Evolutionary conservation across 371 early-diverging fungal species (phyloP).

Genomic region (Mucor plumbeus): DNA sequence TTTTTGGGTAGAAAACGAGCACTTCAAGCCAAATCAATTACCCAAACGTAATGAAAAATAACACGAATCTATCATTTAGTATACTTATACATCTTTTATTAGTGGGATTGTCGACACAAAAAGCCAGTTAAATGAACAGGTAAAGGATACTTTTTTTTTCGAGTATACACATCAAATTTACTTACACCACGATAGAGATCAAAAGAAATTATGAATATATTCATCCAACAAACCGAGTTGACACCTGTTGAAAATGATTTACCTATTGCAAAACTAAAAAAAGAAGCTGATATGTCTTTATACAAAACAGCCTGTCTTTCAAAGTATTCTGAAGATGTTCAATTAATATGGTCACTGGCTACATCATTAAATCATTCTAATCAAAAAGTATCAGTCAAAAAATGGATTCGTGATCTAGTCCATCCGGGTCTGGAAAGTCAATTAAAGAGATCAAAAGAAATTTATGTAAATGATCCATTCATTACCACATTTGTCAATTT

Average conservation of each 20-base stretch:
- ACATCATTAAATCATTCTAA: background rate
- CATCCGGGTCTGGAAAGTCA: conserved; percentile 16
- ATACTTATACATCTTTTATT: background rate
- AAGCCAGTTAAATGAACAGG: conserved; percentile 7
- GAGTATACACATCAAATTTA: background rate
- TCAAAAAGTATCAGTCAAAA: background rate
- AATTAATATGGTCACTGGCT: conserved; percentile 20
- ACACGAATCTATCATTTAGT: background rate
- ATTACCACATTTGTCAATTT: conserved; percentile 15
- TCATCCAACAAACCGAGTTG: conserved; percentile 12
- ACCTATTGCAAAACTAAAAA: conserved; percentile 8
- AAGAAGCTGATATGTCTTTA: background rate
- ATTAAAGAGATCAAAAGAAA: background rate
- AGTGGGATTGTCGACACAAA: conserved; percentile 14
- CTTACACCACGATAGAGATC: conserved; percentile 9
- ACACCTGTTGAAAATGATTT: conserved; percentile 3
- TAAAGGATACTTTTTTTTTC: background rate
- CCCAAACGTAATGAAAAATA: background rate
- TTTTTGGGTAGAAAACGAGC: conserved; percentile 12
- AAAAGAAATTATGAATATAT: conserved; percentile 17
- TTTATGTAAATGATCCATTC: conserved; percentile 16
- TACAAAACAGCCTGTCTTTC: conserved; percentile 6
- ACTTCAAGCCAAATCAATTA: background rate
- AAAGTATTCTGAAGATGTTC: background rate
- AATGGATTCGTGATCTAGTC: conserved; percentile 23